phyloP scores from a whole-genome alignment of 2,329 filamentous ascomycete genomes.

The Nectriaceae sp. region DNA sequence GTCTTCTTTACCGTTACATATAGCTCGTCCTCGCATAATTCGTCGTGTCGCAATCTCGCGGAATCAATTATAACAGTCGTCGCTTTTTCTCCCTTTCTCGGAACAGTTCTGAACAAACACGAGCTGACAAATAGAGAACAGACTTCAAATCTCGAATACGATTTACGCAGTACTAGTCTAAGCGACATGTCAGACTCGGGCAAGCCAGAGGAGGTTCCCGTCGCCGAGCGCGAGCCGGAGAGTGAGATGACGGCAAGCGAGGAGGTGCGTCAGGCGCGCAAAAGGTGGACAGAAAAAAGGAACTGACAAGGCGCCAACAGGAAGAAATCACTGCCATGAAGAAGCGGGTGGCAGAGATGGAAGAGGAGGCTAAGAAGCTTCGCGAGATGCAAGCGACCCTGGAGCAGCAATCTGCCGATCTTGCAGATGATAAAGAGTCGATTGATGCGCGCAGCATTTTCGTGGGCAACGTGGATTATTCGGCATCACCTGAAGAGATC shows the following conservation, averaged over 20 bases:
- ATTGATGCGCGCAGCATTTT: constrained; percentile 96
- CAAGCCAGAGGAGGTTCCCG: constrained; percentile 33
- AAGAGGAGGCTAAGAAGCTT: constrained; percentile 83
- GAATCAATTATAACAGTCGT: too few relatives aligned
- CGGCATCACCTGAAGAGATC: constrained; percentile 91
- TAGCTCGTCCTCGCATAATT: too few relatives aligned
- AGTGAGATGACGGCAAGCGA: constrained; percentile 34
- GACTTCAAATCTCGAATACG: constrained; percentile 5
- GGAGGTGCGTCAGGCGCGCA: constrained; percentile 38
- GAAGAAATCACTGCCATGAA: constrained; percentile 90
- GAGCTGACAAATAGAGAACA: constrained; percentile 11
- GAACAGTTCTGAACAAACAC: too few relatives aligned
- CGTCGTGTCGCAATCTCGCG: too few relatives aligned
- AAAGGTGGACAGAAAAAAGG: constrained; percentile 29
- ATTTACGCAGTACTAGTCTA: neutral
- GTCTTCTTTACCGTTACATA: too few relatives aligned
- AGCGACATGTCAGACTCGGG: constrained; percentile 35
- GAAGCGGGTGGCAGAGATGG: constrained; percentile 84
- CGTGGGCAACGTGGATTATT: constrained; percentile 98
- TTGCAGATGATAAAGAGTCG: constrained; percentile 92
- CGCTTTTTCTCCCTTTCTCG: too few relatives aligned
- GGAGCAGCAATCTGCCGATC: constrained; percentile 80
- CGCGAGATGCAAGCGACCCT: constrained; percentile 85
- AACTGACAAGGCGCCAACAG: constrained; percentile 43
- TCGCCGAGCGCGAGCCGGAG: constrained; percentile 25